Evolutionary conservation across 2,329 filamentous ascomycete genomes (phyloP), one percentile per base, ranked within the genome.

Genomic region (Xylariaceae sp.): DNA sequence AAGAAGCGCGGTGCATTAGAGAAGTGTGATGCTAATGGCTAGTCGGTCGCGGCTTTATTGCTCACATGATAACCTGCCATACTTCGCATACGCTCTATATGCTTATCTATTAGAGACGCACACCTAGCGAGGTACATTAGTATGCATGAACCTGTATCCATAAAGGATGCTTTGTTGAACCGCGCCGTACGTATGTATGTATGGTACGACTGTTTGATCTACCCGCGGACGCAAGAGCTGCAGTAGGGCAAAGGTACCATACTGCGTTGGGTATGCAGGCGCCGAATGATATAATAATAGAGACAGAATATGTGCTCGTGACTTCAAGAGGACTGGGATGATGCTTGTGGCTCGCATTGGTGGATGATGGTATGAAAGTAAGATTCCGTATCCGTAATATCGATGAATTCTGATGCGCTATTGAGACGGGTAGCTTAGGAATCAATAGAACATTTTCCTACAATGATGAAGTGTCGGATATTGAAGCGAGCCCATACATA

Each of bases 91-190:
- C 33, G n/a, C n/a, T n/a, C n/a, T n/a, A n/a, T n/a, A 31, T 36
- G 50, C 50, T 58, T 37, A 56, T 51, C 26, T 55, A 59, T 52
- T 48, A 59, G 46, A 47, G 46, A 47, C 47, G 41, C 43, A 47
- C 24, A 16, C 29, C 40, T 44, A 19, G 41, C 41, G 29, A 56
- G 43, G 31, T 57, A 53, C 29, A 23, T 34, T 19, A 51, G n/a
- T 28, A 46, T 58, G 58, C 53, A 58, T 51, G 54, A 58, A 50
- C 54, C 58, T 44, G 46, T 47, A 45, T 40, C 21, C 40, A 47
- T 53, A 40, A 37, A 12, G 40, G 44, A 36, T 33, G 29, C 33
- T 16, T 45, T 29, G 31, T 23, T 34, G 28, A n/a, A 29, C 40
- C 14, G 24, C 33, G 26, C 26, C 31, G 36, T 56, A 48, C 21